Evolutionary conservation across 2,329 filamentous ascomycete genomes (phyloP), one percentile per base, ranked within the genome.

Genomic region (Sclerotinia spermophila): DNA sequence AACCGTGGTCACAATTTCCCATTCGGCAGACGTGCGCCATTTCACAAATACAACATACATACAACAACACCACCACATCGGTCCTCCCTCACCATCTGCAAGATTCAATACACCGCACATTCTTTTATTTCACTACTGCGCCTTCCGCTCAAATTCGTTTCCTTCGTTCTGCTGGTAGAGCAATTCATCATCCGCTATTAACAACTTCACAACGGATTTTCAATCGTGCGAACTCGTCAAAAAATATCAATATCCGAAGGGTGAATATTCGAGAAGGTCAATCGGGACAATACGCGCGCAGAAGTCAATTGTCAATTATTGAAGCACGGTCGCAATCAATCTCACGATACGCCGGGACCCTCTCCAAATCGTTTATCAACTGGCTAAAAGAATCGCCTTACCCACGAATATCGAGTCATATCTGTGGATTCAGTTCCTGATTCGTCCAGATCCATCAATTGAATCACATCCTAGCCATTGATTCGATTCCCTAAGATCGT

Each of bases 211-310:
- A 10, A 48, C 65, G 48, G n/a, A 42, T 13, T 21, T 53, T 45
- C 27, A 45, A 44, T 53, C 24, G 15, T 48, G 45, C 30, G 15
- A 48, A 30, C 1, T 56, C 67, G 67, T 38, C 44, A 19, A 40
- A 6, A 21, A 45, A 64, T 48, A 27, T 30, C 30, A 66, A 33
- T 24, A 60, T 48, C 60, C 19, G 17, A 42, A 68, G 55, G 30
- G 40, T 51, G 67, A 62, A 68, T 15, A 62, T 35, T 27, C 30
- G 17, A 68, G 33, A 30, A 44, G 48, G 13, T 40, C 64, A 30
- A 59, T 67, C 53, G 65, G 53, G 56, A 62, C 67, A 44, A 68
- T 38, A 68, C 55, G 55, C 55, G 55, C 67, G 67, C 55, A 48
- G 30, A 61, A 35, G 64, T 67, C 64, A 67, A 65, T 24, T 24